These are phyloP conservation scores for Fusarium lateritium DNA, from an alignment of 2,329 filamentous ascomycete species.

Conservation along the genomic window DNA sequence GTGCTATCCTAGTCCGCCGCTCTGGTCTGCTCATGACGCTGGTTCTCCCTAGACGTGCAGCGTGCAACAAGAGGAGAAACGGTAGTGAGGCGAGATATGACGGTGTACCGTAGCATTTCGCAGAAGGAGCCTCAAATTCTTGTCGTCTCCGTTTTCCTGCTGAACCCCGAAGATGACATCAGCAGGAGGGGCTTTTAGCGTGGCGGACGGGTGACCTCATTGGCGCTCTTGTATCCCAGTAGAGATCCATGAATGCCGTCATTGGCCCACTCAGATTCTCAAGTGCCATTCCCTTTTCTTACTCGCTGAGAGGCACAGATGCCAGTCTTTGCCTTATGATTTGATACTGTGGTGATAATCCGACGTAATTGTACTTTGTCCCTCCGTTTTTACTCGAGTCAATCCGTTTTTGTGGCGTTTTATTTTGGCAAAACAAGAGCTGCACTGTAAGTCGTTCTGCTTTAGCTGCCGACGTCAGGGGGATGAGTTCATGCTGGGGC, in stretches of 20 bases:
- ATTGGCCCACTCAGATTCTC: slow-evolving; percentile 38
- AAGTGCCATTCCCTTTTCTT: slow-evolving; percentile 18
- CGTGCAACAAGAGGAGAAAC: slow-evolving; percentile 21
- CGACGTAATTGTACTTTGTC: slow-evolving; percentile 34
- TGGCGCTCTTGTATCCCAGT: slow-evolving; percentile 27
- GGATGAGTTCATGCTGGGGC: slow-evolving; percentile 26
- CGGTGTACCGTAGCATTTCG: slow-evolving; percentile 34
- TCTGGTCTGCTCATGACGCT: slow-evolving; percentile 33
- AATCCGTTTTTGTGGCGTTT: slow-evolving; percentile 36
- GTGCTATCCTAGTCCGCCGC: slow-evolving; percentile 15
- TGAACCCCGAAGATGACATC: slow-evolving; percentile 43
- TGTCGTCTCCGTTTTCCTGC: slow-evolving; percentile 21
- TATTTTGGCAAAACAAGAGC: slow-evolving; percentile 2
- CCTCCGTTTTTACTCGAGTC: slow-evolving; percentile 36
- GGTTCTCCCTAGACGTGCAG: slow-evolving; percentile 15
- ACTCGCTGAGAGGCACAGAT: slow-evolving; percentile 33
- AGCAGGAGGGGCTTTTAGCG: slow-evolving; percentile 31
- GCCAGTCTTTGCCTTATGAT: slow-evolving; percentile 9
- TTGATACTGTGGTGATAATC: slow-evolving; percentile 26
- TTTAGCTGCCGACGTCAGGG: slow-evolving; percentile 31
- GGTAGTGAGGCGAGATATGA: slow-evolving; percentile 40
- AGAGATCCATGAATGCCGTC: slow-evolving; percentile 42
- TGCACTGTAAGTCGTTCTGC: neutral
- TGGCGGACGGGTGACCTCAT: slow-evolving; percentile 47
- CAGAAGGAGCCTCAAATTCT: slow-evolving; percentile 12